Base-by-base conservation (phyloP, 2,329 filamentous ascomycete species). In the Paecilomyces sp. region DNA sequence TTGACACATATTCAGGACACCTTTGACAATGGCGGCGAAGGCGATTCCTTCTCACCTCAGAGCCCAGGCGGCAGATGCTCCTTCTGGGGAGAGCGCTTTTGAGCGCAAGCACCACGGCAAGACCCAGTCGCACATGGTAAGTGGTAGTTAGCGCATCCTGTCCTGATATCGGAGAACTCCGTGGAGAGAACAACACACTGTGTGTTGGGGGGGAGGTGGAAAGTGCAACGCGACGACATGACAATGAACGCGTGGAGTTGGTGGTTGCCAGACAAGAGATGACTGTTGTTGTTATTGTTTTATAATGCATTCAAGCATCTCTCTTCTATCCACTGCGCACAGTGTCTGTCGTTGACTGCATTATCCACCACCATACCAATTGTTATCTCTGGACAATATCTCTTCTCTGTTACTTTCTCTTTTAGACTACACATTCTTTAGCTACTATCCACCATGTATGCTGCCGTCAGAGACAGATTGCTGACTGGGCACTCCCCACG, bases 21-120 rank as follows among this genome's bases (percentile, higher is more conserved):
- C 57, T 53, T 57, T 67, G 36, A 80, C 68, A 69, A 93, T 93
- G 89, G 87, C 89, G 65, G 82, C 85, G 71, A 91, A 85, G 78
- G 89, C 90, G 65, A 81, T 97, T 69, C 91, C 92, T 65, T 83
- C 89, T 52, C 93, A 95, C 82, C 84, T 97, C 70, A 93, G 73
- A 59, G 73, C 76, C 55, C 69, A 91, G 84, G 83, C 87, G 63
- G 77, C 13, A 47, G 36, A 78, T 61, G 69, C 70, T 41, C 66
- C 68, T 61, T 65, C 70, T 55, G 62, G 71, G 59, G 72, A 72
- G 59, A 66, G 70, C 58, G 68, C 69, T 56, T 72, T 76, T 61
- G 72, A 70, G 63, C 74, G 78, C 64, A 81, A 81, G 71, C 80
- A 80, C 69, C 81, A 83, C 68, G 79, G 77, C 64, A 83, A 83